Conservation (phyloP, 331 rosid genomes). For the Telfairia occidentalis region DNA sequence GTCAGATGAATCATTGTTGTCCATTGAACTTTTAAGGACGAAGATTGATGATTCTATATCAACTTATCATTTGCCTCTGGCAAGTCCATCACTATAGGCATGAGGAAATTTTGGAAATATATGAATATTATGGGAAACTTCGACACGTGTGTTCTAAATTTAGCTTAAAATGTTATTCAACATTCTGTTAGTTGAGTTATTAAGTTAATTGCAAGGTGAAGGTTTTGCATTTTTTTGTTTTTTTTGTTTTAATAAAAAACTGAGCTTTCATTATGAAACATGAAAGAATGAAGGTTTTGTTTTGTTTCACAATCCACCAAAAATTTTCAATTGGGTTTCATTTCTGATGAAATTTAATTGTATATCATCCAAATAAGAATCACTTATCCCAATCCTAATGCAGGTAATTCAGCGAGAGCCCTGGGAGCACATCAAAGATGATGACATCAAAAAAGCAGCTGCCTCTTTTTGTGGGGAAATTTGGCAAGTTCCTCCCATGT, state of each 20-base stretch:
- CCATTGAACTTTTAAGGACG: background rate
- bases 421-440: conserved; percentile 97
- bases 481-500: conserved; percentile 99
- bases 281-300: too few relatives aligned
- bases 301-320: background rate
- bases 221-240: background rate
- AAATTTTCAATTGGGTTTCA: background rate
- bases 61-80: background rate
- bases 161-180: background rate
- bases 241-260: too few relatives aligned
- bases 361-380: conserved; percentile 11
- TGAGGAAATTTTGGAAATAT: background rate
- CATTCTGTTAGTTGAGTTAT: background rate
- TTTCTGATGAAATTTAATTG: background rate
- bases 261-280: too few relatives aligned
- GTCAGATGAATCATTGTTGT: background rate
- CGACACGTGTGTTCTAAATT: background rate
- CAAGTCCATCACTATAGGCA: background rate
- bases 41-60: background rate
- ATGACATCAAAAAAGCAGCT: conserved; percentile 58
- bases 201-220: conserved; percentile 4
- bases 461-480: conserved; percentile 77
- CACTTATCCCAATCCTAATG: conserved; percentile 14
- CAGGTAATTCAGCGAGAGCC: conserved; percentile 95
- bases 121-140: background rate